phyloP scores from a whole-genome alignment of 192 early-diverging fungal species.

The Podila clonocystis region DNA sequence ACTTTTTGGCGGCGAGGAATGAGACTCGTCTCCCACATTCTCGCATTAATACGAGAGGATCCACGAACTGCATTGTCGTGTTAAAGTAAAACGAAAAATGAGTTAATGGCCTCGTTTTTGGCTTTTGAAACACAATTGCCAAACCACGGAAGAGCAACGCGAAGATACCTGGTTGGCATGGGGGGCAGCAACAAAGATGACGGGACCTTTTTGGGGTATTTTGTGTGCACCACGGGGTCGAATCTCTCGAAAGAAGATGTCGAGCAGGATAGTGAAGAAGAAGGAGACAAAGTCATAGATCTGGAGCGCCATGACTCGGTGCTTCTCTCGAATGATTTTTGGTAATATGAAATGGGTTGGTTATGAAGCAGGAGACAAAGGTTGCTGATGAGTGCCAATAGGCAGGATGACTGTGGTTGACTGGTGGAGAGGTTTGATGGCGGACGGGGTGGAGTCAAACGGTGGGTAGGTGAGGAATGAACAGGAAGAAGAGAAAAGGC shows the following conservation, averaged over 20 bases:
- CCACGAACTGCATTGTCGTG: constrained; percentile 77
- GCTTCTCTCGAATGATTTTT: neutral
- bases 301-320: constrained; percentile 33
- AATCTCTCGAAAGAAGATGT: constrained; percentile 91
- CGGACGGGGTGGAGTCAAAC: too few relatives aligned
- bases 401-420: too few relatives aligned
- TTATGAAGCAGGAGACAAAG: too few relatives aligned
- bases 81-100: neutral
- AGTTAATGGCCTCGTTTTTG: neutral
- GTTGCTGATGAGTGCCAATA: too few relatives aligned
- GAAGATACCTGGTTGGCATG: constrained; percentile 73
- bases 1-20: constrained; percentile 83
- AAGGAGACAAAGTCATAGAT: constrained; percentile 71
- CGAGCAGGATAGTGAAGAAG: constrained; percentile 72
- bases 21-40: constrained; percentile 79
- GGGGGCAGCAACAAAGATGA: constrained; percentile 90
- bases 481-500: neutral
- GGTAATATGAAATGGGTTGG: neutral
- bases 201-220: constrained; percentile 85
- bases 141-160: neutral
- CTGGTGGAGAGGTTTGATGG: too few relatives aligned
- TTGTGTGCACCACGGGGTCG: constrained; percentile 80
- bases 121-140: neutral
- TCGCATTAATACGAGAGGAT: constrained; percentile 89
- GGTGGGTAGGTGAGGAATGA: neutral